Base-by-base conservation (phyloP, 2,329 filamentous ascomycete species). In the Peltaster fructicola region DNA sequence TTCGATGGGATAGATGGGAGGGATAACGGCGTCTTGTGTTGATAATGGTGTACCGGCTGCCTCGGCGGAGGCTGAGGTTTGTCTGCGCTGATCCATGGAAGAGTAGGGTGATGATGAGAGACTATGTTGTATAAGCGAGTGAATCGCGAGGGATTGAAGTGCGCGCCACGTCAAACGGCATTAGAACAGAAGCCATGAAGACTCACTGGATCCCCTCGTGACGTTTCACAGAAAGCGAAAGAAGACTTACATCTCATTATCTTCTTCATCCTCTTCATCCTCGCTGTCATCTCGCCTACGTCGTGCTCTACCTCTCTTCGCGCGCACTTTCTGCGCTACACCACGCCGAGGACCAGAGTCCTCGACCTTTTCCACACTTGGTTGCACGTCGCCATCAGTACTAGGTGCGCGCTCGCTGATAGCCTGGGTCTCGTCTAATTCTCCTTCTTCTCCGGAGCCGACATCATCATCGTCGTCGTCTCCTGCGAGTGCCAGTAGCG, bases 401-500 rank as follows among this genome's bases (percentile, higher is more conserved):
- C 68, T 65, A 25, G 60, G 59, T 22, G 68, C 65, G 17, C 54
- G 61, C 37, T 62, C 57, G 42, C 68, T 55, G 50, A 66, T 61
- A 41, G 58, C 52, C 59, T 56, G 44, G 67, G 30, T 68, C 67
- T 34, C 52, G 45, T 43, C 38, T 14, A 38, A 37, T 16, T 46
- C 40, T 27, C 53, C 48, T 37, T 65, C 62, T 33, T 63, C 60
- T 34, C 62, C 59, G 24, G 57, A 61, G n/a, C n/a, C n/a, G n/a
- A n/a, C n/a, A 13, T 26, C 40, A 31, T 57, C 55, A 29, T 53
- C 49, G 40, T 61, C 75, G 39, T 79, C 81, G 39, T 79, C 81
- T 43, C 81, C 88, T 27, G 84, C 88, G 37, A 95, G 72, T 45
- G 80, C 84, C 36, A 95, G 74, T 37, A 95, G 73, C 42, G 85